A percentile compares a stretch with the other conserved stretches of the same genome.
phyloP scores from a whole-genome alignment of 192 early-diverging fungal genomes.

The Coemansia umbellata region DNA sequence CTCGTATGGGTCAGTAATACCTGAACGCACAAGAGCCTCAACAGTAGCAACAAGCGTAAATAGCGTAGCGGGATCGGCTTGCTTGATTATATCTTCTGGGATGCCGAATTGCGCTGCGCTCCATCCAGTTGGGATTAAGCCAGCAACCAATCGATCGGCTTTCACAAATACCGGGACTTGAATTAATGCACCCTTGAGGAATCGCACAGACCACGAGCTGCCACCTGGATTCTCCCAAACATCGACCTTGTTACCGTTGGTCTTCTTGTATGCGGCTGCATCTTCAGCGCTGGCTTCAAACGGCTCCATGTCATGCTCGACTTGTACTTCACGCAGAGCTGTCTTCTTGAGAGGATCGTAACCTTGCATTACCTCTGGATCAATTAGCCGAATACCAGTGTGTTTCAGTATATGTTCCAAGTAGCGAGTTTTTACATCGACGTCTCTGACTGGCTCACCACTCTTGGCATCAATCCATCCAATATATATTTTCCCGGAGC shows the following conservation, averaged over 20 bases:
- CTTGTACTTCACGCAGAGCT: conserved; percentile 82
- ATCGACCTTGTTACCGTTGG: conserved; percentile 77
- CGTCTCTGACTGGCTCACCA: conserved; percentile 78
- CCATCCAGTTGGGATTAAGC: conserved; percentile 93
- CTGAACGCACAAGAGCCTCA: conserved; percentile 85
- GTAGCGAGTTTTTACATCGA: conserved; percentile 85
- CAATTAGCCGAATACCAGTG: conserved; percentile 57
- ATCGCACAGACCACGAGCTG: conserved; percentile 65
- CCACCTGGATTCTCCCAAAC: conserved; percentile 48
- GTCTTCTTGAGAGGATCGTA: conserved; percentile 84
- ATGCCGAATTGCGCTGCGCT: conserved; percentile 84
- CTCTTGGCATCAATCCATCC: conserved; percentile 93
- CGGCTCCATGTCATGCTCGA: conserved; percentile 83
- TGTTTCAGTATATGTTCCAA: conserved; percentile 86
- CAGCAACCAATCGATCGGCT: conserved; percentile 78
- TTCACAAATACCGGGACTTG: conserved; percentile 83
- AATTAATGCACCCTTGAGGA: conserved; percentile 84
- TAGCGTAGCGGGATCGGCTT: conserved; percentile 84
- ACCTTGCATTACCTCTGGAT: conserved; percentile 81
- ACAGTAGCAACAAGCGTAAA: conserved; percentile 83
- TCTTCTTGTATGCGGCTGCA: conserved; percentile 74
- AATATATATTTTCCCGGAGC: conserved; percentile 11
- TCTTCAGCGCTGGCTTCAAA: conserved; percentile 86
- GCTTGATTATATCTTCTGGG: conserved; percentile 82
- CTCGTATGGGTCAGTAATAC: conserved; percentile 94